These are phyloP conservation scores for Quercus phellos DNA, from an alignment of 331 rosid genomes.

Conservation along the genomic window DNA sequence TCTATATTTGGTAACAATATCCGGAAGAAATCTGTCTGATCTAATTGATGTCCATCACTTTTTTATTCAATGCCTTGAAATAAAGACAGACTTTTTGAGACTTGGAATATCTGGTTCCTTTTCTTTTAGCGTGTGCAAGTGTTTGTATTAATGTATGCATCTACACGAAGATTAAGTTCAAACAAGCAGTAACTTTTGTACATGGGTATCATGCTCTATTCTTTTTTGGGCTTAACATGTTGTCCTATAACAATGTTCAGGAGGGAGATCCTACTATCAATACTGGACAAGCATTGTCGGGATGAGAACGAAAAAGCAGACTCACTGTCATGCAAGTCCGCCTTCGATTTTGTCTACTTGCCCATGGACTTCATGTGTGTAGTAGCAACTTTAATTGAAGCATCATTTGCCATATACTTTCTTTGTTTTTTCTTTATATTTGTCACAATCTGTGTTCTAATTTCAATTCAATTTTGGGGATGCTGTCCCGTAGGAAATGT, in stretches of 20 bases:
- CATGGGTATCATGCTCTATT: not conserved
- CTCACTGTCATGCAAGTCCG: not conserved
- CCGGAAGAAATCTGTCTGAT: not conserved
- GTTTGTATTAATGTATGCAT: too few relatives aligned
- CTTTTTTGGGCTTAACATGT: not conserved
- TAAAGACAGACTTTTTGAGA: too few relatives aligned
- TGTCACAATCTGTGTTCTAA: not conserved
- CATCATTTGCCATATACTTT: not conserved
- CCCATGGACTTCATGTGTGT: constrained; percentile 54
- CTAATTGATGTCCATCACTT: not conserved
- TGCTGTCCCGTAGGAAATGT: constrained; percentile 2
- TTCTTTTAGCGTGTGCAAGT: too few relatives aligned
- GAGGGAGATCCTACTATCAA: constrained; percentile 22
- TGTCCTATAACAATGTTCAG: constrained; percentile 8
- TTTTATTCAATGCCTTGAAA: not conserved
- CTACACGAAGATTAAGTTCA: too few relatives aligned
- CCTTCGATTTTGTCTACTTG: constrained; percentile 53
- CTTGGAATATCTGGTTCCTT: too few relatives aligned
- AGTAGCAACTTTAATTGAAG: not conserved
- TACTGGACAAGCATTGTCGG: constrained; percentile 37
- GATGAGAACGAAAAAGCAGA: constrained; percentile 11
- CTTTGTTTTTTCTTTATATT: not conserved
- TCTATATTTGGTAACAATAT: not conserved
- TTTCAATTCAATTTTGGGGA: not conserved
- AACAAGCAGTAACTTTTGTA: not conserved